These are phyloP conservation scores for Wickerhamiella lipophila DNA, from an alignment of 805 yeast genomes.

Conservation along the genomic window DNA sequence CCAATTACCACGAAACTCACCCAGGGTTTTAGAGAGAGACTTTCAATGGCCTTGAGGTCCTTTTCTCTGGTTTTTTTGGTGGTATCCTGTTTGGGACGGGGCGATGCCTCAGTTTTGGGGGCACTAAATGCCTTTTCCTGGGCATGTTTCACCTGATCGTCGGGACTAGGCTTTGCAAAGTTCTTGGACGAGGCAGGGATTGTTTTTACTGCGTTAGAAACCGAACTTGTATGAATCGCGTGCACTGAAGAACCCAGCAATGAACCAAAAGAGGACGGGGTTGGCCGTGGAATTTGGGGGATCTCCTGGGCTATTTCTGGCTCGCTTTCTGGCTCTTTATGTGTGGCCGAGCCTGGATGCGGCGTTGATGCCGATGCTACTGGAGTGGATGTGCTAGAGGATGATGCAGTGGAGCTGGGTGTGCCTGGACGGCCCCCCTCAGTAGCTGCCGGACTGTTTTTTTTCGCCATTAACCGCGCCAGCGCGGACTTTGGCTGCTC, in stretches of 20 bases:
- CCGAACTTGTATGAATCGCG: constrained; percentile 3
- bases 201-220: constrained; percentile 18
- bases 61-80: constrained; percentile 8
- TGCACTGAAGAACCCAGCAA: constrained; percentile 9
- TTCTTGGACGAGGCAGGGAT: constrained; percentile 30
- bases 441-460: background rate
- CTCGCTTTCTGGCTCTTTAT: no score
- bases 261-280: constrained; percentile 12
- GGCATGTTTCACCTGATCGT: constrained; percentile 52
- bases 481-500: constrained; percentile 9
- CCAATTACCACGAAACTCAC: constrained; percentile 71
- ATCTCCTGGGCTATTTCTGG: background rate
- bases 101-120: background rate
- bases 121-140: constrained; percentile 31
- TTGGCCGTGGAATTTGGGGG: background rate
- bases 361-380: background rate
- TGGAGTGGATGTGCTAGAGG: background rate
- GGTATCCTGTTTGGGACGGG: background rate
- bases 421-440: background rate
- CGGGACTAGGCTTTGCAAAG: constrained; percentile 68
- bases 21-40: constrained; percentile 34
- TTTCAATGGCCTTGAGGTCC: constrained; percentile 9
- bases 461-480: constrained; percentile 10
- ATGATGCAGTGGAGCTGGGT: background rate
- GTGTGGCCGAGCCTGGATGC: background rate